Evolutionary conservation across 345 rosid genomes (phyloP), one percentile per base, ranked within the genome.

Genomic region (Mangifera indica): DNA sequence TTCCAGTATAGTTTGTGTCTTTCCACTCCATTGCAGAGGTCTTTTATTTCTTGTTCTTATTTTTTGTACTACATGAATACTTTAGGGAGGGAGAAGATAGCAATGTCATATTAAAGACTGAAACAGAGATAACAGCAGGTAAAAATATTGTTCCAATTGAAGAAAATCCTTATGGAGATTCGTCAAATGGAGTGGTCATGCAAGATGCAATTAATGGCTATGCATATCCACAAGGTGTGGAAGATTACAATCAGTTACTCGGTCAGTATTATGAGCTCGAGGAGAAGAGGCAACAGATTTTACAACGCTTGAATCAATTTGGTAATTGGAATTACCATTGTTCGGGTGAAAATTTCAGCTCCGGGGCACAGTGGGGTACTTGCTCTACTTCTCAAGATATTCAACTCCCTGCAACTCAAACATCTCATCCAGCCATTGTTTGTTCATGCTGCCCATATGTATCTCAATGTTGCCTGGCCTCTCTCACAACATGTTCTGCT

Each of bases 181-280:
- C 70, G 7, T 73, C 80, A 29, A 73, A 54, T 45, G 76, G 45
- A 66, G 21, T 63, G 42, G 68, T 71, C 0, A 29, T 18, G 63
- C 77, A 67, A 56, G 77, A 72, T 53, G 63, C 74, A 5, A 48
- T 32, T 22, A 53, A 57, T 26, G 78, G 29, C 52, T 64, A 48
- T 78, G 71, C 69, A 0, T 52, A 71, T 66, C 42, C 71, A 57
- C 84, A 81, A 68, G 77, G 63, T 37, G 10, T 73, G 7, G 82
- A 84, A 53, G 87, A 76, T 60, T 84, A 84, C 73, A 84, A 86
- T 67, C 78, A 71, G 71, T 72, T 87, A 49, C 83, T 86, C 10
- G 60, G n/a, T n/a, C 77, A 85, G 73, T 89, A 89, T 74, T 84
- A 87, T 72, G 91, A 85, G 74, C 70, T 89, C 14, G 93, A 89